Conservation (phyloP, 768 basidiomycete species). For the Lentinula lateritia region DNA sequence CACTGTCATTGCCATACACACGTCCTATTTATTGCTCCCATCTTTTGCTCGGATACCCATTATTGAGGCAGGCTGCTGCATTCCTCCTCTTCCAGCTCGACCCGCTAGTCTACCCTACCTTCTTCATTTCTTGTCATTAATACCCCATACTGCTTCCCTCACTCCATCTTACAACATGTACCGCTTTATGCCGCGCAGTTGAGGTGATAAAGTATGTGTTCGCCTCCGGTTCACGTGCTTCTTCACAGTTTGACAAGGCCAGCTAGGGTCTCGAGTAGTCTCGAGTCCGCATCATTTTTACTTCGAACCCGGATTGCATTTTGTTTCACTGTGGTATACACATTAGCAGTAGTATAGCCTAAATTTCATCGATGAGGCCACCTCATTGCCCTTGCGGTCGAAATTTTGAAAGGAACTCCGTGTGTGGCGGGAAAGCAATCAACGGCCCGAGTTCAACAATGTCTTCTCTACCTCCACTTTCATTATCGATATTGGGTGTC, state of each 20-base stretch:
- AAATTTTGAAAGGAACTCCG: no score
- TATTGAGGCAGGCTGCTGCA: background rate
- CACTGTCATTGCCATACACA: background rate
- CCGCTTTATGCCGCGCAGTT: no score
- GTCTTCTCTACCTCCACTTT: conserved; percentile 51
- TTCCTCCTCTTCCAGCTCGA: background rate
- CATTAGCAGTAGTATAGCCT: no score
- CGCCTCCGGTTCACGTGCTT: background rate
- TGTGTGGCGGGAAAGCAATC: no score
- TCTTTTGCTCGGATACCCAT: background rate
- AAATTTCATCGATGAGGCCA: no score
- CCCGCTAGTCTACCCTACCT: background rate
- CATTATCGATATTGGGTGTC: conserved; percentile 78
- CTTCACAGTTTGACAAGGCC: background rate
- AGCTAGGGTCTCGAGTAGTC: no score
- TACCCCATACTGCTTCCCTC: background rate
- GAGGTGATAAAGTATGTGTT: background rate
- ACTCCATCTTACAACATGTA: background rate
- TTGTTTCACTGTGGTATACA: no score
- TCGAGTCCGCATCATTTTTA: no score
- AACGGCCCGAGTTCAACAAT: background rate
- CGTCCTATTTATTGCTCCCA: background rate
- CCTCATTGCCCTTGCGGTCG: no score
- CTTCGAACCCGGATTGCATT: no score
- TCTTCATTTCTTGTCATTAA: background rate